phyloP scores from a whole-genome alignment of 805 yeast genomes.

The Candida methanosorbosa region DNA sequence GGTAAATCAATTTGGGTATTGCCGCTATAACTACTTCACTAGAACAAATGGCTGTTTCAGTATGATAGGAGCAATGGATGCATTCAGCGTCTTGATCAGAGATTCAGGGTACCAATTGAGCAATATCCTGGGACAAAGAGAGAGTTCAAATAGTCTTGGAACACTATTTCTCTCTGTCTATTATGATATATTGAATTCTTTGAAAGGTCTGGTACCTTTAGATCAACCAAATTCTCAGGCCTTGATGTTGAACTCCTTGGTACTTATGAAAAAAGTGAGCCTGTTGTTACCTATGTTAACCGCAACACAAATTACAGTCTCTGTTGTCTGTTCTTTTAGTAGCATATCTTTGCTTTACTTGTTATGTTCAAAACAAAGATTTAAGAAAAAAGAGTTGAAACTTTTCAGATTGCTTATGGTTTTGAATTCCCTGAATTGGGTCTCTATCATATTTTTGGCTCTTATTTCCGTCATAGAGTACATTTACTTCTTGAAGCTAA shows the following conservation, averaged over 20 bases:
- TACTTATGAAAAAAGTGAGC: constrained; percentile 3
- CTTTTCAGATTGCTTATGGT: constrained; percentile 3
- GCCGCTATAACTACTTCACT: constrained; percentile 26
- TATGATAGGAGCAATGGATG: constrained; percentile 34
- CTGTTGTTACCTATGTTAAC: constrained; percentile 8
- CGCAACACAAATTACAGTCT: constrained; percentile 4
- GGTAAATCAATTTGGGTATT: constrained; percentile 40
- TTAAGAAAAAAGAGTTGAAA: constrained; percentile 3
- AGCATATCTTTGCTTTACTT: constrained; percentile 8
- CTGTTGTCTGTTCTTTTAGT: constrained; percentile 8
- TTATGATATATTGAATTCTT: constrained; percentile 24
- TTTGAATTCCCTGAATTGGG: constrained; percentile 4
- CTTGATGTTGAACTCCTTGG: background rate
- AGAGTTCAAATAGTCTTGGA: constrained; percentile 30
- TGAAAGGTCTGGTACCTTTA: too few species aligned
- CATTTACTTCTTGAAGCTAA: constrained; percentile 9
- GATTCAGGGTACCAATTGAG: constrained; percentile 44
- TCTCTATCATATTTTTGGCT: constrained; percentile 5
- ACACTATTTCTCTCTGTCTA: constrained; percentile 32
- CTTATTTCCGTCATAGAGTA: constrained; percentile 8
- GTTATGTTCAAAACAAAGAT: constrained; percentile 9
- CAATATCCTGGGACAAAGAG: constrained; percentile 28
- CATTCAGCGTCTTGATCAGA: constrained; percentile 35
- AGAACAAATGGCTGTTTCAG: constrained; percentile 22
- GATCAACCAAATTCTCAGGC: background rate